Evolutionary conservation across 164 flowering plant genomes (phyloP).

Genomic region (Hamamelis virginiana): DNA sequence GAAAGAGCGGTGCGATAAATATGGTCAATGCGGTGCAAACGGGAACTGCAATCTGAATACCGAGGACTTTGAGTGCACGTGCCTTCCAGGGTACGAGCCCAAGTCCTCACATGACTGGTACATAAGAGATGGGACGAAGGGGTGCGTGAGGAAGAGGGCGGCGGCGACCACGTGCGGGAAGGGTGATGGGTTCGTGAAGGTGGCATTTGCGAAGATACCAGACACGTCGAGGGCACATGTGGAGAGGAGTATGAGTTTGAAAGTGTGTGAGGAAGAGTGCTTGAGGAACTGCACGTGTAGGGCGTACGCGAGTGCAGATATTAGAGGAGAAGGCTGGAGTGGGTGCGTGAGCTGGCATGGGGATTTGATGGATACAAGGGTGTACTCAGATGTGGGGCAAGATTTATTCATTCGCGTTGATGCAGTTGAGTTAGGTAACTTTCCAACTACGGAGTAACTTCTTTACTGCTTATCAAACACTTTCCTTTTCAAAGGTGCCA

Average conservation of each 20-base stretch:
- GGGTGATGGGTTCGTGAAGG: constrained; percentile 36
- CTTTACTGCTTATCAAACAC: no score
- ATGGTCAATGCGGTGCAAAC: constrained; percentile 29
- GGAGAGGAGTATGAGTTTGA: constrained; percentile 17
- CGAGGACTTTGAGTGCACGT: constrained; percentile 21
- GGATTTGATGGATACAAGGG: constrained; percentile 22
- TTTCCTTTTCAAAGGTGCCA: no score
- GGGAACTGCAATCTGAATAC: constrained; percentile 17
- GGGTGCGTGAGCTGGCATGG: constrained; percentile 39
- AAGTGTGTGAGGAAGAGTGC: constrained; percentile 36
- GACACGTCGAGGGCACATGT: constrained; percentile 26
- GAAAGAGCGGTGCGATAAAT: constrained; percentile 31
- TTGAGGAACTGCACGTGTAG: constrained; percentile 43
- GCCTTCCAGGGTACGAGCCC: constrained; percentile 44
- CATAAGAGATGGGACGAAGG: constrained; percentile 35
- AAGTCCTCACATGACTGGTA: constrained; percentile 29
- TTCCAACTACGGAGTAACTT: no score
- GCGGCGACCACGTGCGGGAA: constrained; percentile 21
- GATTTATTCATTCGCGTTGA: constrained; percentile 34
- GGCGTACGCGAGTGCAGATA: constrained; percentile 30
- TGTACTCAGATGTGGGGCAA: constrained; percentile 17
- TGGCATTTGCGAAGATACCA: constrained; percentile 33
- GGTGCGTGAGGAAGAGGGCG: constrained; percentile 32
- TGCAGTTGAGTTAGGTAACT: constrained; percentile 33
- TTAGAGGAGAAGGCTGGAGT: constrained; percentile 15